These are phyloP conservation scores for Penicillium frequentans DNA, from an alignment of 2,329 filamentous ascomycete genomes.

Conservation along the genomic window DNA sequence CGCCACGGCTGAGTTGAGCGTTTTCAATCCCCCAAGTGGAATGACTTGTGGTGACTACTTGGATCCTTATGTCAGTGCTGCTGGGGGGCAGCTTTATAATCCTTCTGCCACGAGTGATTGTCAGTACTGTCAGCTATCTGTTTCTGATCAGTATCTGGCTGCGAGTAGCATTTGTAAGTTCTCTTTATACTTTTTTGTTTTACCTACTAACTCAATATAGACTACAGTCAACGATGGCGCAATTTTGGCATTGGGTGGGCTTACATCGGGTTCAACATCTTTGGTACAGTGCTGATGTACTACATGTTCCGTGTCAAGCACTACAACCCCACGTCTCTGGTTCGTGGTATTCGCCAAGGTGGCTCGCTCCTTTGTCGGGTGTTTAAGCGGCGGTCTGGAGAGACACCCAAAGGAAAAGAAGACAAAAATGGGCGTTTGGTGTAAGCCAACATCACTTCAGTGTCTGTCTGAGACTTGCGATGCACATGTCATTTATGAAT, in stretches of 20 bases:
- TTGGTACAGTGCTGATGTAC: conserved; percentile 56
- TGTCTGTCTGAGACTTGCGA: background rate
- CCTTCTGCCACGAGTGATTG: conserved; percentile 52
- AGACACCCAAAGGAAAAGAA: conserved; percentile 30
- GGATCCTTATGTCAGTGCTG: conserved; percentile 45
- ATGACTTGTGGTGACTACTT: conserved; percentile 64
- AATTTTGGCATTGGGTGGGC: conserved; percentile 66
- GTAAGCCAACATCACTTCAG: background rate
- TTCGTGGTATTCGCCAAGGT: conserved; percentile 22
- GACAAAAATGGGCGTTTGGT: conserved; percentile 32
- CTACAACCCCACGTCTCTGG: conserved; percentile 38
- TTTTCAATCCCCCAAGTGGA: conserved; percentile 62
- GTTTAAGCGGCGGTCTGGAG: conserved; percentile 32
- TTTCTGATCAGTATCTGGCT: conserved; percentile 44
- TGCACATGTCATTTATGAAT: background rate
- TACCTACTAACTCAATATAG: conserved; percentile 8
- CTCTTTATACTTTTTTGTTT: background rate
- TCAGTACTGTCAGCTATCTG: conserved; percentile 45
- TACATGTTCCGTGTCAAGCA: conserved; percentile 48
- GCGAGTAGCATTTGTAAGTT: conserved; percentile 45
- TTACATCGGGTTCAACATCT: conserved; percentile 61
- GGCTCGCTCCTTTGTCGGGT: conserved; percentile 29
- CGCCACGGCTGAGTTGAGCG: conserved; percentile 66
- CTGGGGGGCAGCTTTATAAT: conserved; percentile 59
- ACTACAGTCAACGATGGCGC: conserved; percentile 64